Base-by-base conservation (phyloP, 2,329 filamentous ascomycete species). In the Hypoxylon sp. region DNA sequence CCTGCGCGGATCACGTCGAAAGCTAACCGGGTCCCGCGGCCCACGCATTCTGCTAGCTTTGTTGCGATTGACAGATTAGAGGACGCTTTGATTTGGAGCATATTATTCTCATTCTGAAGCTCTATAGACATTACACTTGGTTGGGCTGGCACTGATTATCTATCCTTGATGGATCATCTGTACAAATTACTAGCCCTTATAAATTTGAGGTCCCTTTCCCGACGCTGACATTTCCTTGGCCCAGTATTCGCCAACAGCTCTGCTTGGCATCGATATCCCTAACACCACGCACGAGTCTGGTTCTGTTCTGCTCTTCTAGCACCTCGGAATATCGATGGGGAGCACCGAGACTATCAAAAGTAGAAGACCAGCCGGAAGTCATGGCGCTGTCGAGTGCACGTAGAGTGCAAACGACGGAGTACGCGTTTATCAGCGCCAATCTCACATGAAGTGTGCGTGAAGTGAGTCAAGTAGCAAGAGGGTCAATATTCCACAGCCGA, bases 391-490 rank as follows among this genome's bases (percentile, higher is more conserved):
- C 70, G 68, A 2, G 75, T 76, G 59, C 51, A 70, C 8, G 78
- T 42, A 1, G 76, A 69, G 79, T 80, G 60, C 80, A 83, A 16
- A 82, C 82, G 5, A 82, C 68, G 0, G 79, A 77, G 1, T 79
- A 75, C 6, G 75, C 76, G 49, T 73, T 73, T 14, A 70, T 32
- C 16, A 73, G 9, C 18, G 58, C 49, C 12, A 51, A 7, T 38
- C 64, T 54, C 3, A 71, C 56, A 30, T 14, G 0, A 11, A 9
- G 8, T 11, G 16, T 12, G 30, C 28, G 38, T n/a, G 24, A 49
- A 48, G 44, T 20, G 26, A 18, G 9, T 32, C 4, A n/a, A 16
- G 5, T 44, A 9, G 11, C 3, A 53, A 32, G n/a, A 26, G 20
- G n/a, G 26, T 18, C 6, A 33, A n/a, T 6, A 32, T 36, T n/a